Evolutionary conservation across 768 basidiomycete species (phyloP).

Genomic region (Mycena epipterygia): DNA sequence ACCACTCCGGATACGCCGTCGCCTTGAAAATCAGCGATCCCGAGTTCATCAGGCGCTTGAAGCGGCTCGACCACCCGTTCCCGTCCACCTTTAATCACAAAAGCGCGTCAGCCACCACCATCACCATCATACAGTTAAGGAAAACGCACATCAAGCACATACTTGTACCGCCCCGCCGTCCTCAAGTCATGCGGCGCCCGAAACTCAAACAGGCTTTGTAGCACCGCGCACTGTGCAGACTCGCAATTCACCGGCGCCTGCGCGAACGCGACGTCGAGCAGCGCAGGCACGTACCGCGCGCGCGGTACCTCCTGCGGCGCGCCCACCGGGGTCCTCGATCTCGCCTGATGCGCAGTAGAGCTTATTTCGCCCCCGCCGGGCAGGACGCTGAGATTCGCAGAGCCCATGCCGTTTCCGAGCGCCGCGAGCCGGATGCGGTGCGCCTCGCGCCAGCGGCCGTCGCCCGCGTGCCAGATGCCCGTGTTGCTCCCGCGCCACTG

Average conservation of each 20-base stretch:
- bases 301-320: conserved; percentile 32
- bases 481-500: conserved; percentile 84
- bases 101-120: not conserved
- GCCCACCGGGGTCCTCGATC: not conserved
- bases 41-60: conserved; percentile 71
- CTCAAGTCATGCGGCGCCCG: conserved; percentile 52
- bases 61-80: conserved; percentile 75
- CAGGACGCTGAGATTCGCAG: conserved; percentile 51
- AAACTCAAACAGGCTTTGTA: conserved; percentile 63
- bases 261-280: conserved; percentile 70
- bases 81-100: conserved; percentile 70
- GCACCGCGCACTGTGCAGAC: conserved; percentile 53
- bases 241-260: conserved; percentile 58
- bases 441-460: conserved; percentile 57
- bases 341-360: no score
- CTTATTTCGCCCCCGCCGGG: not conserved
- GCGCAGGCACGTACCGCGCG: conserved; percentile 55
- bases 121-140: not conserved
- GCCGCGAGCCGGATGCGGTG: conserved; percentile 62
- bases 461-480: conserved; percentile 63
- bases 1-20: conserved; percentile 64
- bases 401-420: conserved; percentile 45
- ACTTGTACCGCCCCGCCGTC: conserved; percentile 68
- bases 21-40: conserved; percentile 74
- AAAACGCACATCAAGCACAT: conserved; percentile 64